These are phyloP conservation scores for Cytidiella melzeri DNA, from an alignment of 768 basidiomycete species.

Conservation along the genomic window DNA sequence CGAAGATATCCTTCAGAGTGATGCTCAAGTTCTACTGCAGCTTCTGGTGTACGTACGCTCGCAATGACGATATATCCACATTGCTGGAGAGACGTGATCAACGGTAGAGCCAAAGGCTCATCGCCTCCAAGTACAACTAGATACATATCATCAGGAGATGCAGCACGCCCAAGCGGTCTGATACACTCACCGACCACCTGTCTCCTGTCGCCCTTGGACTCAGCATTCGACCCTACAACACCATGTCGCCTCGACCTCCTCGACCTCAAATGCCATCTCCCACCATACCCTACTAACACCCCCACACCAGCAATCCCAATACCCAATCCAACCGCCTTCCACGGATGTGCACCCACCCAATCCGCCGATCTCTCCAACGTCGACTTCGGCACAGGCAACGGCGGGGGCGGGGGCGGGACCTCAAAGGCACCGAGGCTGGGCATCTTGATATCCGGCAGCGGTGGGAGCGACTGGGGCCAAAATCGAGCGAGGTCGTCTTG, in stretches of 20 bases:
- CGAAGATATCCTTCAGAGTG: conserved; percentile 70
- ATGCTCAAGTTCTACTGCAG: conserved; percentile 58
- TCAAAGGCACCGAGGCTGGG: conserved; percentile 68
- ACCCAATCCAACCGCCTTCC: conserved; percentile 48
- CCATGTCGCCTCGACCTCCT: conserved; percentile 20
- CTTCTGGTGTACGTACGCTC: conserved; percentile 66
- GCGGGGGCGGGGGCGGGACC: conserved; percentile 58
- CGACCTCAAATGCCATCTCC: conserved; percentile 12
- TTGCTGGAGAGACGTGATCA: conserved; percentile 69
- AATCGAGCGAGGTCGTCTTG: conserved; percentile 80
- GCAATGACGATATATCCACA: conserved; percentile 80
- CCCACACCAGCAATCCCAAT: conserved; percentile 56
- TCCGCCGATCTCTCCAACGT: conserved; percentile 40
- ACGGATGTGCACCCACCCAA: conserved; percentile 57
- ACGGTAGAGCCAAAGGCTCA: conserved; percentile 58
- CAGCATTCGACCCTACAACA: conserved; percentile 18
- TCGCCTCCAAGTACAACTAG: conserved; percentile 82
- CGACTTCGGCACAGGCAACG: conserved; percentile 46
- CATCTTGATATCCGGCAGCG: conserved; percentile 47
- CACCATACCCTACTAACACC: conserved; percentile 52
- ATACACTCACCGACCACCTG: conserved; percentile 38
- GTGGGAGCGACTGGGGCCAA: conserved; percentile 48
- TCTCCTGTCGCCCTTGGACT: conserved; percentile 34
- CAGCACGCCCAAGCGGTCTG: neutral
- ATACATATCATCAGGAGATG: conserved; percentile 10